phyloP scores from a whole-genome alignment of 345 rosid genomes.

The Murraya paniculata region DNA sequence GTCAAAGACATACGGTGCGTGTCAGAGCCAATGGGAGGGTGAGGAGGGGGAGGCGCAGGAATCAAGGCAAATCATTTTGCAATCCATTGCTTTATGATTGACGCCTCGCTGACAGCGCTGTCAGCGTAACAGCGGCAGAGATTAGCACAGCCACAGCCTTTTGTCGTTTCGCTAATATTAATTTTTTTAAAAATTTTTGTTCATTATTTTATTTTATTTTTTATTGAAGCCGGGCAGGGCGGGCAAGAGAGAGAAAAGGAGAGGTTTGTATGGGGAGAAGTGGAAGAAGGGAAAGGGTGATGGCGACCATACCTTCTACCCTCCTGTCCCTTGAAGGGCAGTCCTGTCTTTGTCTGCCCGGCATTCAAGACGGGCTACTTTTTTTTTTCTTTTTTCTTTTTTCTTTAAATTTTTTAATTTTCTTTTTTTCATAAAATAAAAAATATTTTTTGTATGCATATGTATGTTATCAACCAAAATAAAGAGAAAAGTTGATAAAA shows the following conservation, averaged over 20 bases:
- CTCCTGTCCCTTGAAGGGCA: constrained; percentile 25
- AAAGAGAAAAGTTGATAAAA: no score
- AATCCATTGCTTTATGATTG: constrained; percentile 75
- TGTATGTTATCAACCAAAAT: no score
- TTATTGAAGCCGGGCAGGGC: background rate
- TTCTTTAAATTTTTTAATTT: no score
- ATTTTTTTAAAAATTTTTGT: background rate
- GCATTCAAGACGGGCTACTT: constrained; percentile 36
- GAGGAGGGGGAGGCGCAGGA: constrained; percentile 1
- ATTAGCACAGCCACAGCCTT: constrained; percentile 15
- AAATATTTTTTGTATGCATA: no score
- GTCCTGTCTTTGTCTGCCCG: constrained; percentile 46
- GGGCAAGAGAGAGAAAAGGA: constrained; percentile 2
- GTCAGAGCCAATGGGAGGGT: constrained; percentile 16
- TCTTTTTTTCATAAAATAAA: background rate
- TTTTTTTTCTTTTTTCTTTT: background rate
- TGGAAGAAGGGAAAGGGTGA: constrained; percentile 16
- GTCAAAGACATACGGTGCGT: constrained; percentile 38
- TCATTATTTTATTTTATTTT: no score
- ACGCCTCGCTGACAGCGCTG: constrained; percentile 52
- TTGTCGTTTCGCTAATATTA: constrained; percentile 31
- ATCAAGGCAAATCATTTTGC: constrained; percentile 52
- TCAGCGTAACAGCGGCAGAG: constrained; percentile 30
- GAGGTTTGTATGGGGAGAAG: background rate
- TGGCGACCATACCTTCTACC: constrained; percentile 41